Evolutionary conservation across 2,329 filamentous ascomycete species (phyloP).

Genomic region (Lachnellula hyalina): DNA sequence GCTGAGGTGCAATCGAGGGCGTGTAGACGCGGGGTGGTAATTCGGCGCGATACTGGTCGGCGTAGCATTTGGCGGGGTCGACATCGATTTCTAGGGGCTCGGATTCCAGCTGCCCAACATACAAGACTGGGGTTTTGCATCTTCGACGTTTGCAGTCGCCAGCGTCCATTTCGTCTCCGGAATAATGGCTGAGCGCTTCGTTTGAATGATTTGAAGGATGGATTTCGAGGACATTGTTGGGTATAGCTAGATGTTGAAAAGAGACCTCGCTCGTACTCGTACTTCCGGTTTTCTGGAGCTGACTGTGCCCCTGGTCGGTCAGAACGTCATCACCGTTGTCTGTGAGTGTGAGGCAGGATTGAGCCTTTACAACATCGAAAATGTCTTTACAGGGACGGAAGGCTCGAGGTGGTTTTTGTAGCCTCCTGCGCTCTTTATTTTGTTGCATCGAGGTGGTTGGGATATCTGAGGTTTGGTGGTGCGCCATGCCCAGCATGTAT

Average conservation of each 20-base stretch:
- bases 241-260: neutral
- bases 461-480: neutral
- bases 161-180: constrained; percentile 5
- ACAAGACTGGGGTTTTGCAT: constrained; percentile 27
- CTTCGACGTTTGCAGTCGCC: constrained; percentile 8
- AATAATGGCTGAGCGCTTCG: constrained; percentile 7
- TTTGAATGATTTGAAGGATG: neutral
- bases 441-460: neutral
- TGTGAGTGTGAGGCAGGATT: constrained; percentile 9
- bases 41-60: constrained; percentile 21
- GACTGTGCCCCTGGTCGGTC: neutral
- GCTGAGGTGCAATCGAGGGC: neutral
- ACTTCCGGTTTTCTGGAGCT: neutral
- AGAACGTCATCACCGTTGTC: constrained; percentile 1
- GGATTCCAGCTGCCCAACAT: constrained; percentile 26
- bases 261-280: neutral
- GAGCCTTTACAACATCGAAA: constrained; percentile 7
- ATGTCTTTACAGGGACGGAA: constrained; percentile 7
- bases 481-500: neutral
- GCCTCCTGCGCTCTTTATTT: neutral
- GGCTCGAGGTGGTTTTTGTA: neutral
- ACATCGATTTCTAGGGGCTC: constrained; percentile 9
- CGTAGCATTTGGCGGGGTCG: constrained; percentile 19
- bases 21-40: constrained; percentile 14
- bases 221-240: constrained; percentile 1